Evolutionary conservation across 202 grass and related monocot genomes (phyloP).

Genomic region (Saccharum hybrid): DNA sequence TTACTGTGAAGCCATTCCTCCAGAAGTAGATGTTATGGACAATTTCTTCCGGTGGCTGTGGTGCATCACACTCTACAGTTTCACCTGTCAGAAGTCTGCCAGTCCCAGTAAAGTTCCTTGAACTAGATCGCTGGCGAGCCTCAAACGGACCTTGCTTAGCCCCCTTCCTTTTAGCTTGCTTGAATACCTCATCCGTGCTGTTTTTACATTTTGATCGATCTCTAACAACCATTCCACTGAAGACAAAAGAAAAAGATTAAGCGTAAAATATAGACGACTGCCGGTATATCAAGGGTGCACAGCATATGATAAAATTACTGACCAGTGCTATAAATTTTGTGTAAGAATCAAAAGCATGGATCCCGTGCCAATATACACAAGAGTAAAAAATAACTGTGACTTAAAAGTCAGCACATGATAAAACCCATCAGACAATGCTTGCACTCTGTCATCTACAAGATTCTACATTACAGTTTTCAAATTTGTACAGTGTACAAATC

Average conservation of each 20-base stretch:
- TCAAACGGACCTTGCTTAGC: slow-evolving; percentile 58
- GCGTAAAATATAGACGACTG: not conserved
- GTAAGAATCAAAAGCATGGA: too few species aligned
- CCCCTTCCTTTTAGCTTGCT: slow-evolving; percentile 77
- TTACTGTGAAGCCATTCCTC: slow-evolving; percentile 91
- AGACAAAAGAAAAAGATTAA: slow-evolving; percentile 17
- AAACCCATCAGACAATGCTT: not conserved
- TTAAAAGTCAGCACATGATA: too few species aligned
- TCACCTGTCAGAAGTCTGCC: slow-evolving; percentile 70
- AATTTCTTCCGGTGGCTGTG: slow-evolving; percentile 63
- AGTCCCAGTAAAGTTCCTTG: slow-evolving; percentile 77
- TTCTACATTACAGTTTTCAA: not conserved
- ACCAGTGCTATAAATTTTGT: too few species aligned
- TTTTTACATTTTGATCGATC: slow-evolving; percentile 74
- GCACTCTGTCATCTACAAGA: not conserved
- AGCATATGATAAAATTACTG: not conserved
- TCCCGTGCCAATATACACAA: too few species aligned
- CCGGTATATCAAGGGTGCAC: not conserved
- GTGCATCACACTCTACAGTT: slow-evolving; percentile 54
- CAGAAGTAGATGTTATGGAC: slow-evolving; percentile 81
- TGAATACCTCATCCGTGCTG: slow-evolving; percentile 63
- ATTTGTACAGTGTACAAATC: not conserved
- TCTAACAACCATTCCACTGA: slow-evolving; percentile 79
- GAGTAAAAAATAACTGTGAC: too few species aligned
- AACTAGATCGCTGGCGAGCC: slow-evolving; percentile 51